phyloP scores from a whole-genome alignment of 2,329 filamentous ascomycete species.

The Penicillium sp. region DNA sequence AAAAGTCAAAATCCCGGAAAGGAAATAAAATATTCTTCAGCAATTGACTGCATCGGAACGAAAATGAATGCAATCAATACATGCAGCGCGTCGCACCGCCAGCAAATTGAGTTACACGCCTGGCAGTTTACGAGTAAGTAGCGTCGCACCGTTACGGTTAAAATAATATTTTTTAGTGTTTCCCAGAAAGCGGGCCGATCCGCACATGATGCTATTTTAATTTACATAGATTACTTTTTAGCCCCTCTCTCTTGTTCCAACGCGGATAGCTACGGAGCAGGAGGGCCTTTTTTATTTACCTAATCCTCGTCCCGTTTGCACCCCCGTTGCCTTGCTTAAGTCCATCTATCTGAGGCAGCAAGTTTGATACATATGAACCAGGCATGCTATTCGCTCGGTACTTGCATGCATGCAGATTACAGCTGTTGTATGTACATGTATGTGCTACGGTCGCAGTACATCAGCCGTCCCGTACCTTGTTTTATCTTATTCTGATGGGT shows the following conservation, averaged over 20 bases:
- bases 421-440: no score
- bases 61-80: background rate
- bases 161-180: background rate
- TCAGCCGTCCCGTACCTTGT: no score
- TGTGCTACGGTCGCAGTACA: no score
- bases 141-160: no score
- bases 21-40: background rate
- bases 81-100: background rate
- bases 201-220: background rate
- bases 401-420: no score
- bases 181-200: slow-evolving; percentile 15
- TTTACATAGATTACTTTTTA: background rate
- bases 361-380: no score
- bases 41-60: background rate
- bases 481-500: no score
- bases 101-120: background rate
- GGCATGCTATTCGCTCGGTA: no score
- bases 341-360: no score
- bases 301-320: no score
- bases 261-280: background rate
- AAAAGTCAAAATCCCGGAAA: background rate
- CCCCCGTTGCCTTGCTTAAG: no score
- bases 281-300: no score
- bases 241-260: background rate
- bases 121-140: background rate